Evolutionary conservation across 2,329 filamentous ascomycete species (phyloP).

Genomic region (Aureobasidium sp.): DNA sequence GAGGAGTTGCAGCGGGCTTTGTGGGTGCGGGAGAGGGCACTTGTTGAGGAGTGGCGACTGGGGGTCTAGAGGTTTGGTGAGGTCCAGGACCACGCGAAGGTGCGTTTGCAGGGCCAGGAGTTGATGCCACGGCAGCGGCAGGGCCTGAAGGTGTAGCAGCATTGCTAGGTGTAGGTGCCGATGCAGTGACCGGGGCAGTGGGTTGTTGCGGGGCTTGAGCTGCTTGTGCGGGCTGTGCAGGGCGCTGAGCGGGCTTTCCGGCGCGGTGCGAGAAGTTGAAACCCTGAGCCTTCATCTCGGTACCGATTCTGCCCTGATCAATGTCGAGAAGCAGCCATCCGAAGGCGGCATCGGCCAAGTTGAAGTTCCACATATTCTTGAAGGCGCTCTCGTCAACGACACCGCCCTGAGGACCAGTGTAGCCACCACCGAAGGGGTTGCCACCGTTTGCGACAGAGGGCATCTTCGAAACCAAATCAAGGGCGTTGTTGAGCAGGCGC

Average conservation of each 20-base stretch:
- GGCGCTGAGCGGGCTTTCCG: conserved; percentile 52
- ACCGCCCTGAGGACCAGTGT: conserved; percentile 64
- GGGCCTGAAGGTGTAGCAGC: conserved; percentile 29
- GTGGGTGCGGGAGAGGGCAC: conserved; percentile 16
- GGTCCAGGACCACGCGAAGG: conserved; percentile 20
- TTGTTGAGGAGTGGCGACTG: conserved; percentile 10
- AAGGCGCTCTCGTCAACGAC: conserved; percentile 97
- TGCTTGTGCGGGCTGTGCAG: conserved; percentile 30
- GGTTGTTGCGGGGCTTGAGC: conserved; percentile 29
- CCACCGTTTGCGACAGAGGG: conserved; percentile 88
- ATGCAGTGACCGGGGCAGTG: conserved; percentile 29
- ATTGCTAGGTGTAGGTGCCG: conserved; percentile 30
- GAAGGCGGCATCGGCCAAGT: conserved; percentile 92
- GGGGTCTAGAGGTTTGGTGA: conserved; percentile 11
- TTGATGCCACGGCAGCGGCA: conserved; percentile 18
- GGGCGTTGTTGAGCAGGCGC: conserved; percentile 79
- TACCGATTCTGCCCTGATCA: conserved; percentile 90
- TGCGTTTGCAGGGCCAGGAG: conserved; percentile 31
- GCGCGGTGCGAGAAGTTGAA: conserved; percentile 98
- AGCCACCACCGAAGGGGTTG: conserved; percentile 88
- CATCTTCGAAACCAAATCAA: conserved; percentile 97
- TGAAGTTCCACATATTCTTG: conserved; percentile 99
- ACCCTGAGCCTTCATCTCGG: conserved; percentile 95
- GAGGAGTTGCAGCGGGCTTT: conserved; percentile 15
- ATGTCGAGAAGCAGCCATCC: conserved; percentile 93